Evolutionary conservation across 306 rosid genomes (phyloP).

Genomic region (Senna tora): DNA sequence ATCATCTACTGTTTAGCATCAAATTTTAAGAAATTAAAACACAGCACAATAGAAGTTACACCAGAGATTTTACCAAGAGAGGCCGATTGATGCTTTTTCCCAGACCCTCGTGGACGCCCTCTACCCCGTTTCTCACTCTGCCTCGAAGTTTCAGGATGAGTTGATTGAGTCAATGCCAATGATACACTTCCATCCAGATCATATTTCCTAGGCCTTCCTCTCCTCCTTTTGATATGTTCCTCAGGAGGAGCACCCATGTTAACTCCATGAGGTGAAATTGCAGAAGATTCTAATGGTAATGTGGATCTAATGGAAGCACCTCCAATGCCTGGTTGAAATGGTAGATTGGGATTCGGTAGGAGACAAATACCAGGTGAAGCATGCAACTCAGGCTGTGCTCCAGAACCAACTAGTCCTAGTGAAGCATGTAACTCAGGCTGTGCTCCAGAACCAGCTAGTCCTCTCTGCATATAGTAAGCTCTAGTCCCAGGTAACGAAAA

Average conservation of each 20-base stretch:
- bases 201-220: slow-evolving; percentile 95
- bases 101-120: slow-evolving; percentile 89
- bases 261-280: slow-evolving; percentile 67
- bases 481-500: slow-evolving; percentile 77
- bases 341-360: slow-evolving; percentile 58
- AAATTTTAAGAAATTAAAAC: slow-evolving; percentile 27
- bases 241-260: slow-evolving; percentile 67
- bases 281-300: slow-evolving; percentile 62
- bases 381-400: slow-evolving; percentile 66
- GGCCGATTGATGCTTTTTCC: slow-evolving; percentile 85
- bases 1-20: slow-evolving; percentile 27
- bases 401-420: slow-evolving; percentile 59
- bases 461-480: slow-evolving; percentile 78
- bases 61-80: slow-evolving; percentile 62
- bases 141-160: slow-evolving; percentile 47
- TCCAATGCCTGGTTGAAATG: slow-evolving; percentile 66
- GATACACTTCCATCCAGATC: slow-evolving; percentile 88
- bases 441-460: slow-evolving; percentile 59
- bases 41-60: slow-evolving; percentile 20
- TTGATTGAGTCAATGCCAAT: slow-evolving; percentile 67
- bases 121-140: slow-evolving; percentile 72
- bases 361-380: slow-evolving; percentile 59
- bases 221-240: slow-evolving; percentile 76
- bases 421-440: slow-evolving; percentile 52
- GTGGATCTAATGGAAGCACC: slow-evolving; percentile 65